Evolutionary conservation across 2,329 filamentous ascomycete species (phyloP).

Genomic region (Kalaharituber pfeilii): DNA sequence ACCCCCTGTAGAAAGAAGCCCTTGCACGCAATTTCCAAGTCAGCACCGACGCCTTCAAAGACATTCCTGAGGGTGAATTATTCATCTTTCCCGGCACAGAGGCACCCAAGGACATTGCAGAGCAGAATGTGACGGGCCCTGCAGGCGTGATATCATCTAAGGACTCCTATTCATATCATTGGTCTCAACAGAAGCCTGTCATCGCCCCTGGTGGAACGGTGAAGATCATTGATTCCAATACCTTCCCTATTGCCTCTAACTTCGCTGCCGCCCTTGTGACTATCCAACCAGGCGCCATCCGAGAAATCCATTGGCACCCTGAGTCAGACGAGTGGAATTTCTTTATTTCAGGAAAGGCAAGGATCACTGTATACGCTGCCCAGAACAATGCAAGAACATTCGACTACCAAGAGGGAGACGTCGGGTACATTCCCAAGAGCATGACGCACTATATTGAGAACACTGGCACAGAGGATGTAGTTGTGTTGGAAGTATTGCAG

Average conservation of each 20-base stretch:
- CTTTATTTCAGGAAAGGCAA: conserved; percentile 39
- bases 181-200: conserved; percentile 33
- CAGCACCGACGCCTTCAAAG: conserved; percentile 32
- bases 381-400: conserved; percentile 37
- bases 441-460: conserved; percentile 45
- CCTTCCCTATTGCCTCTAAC: conserved; percentile 39
- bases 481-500: conserved; percentile 44
- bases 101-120: conserved; percentile 31
- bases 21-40: conserved; percentile 39
- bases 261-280: conserved; percentile 42
- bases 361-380: conserved; percentile 40
- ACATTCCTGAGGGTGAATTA: conserved; percentile 33
- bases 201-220: conserved; percentile 39
- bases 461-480: conserved; percentile 38
- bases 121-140: conserved; percentile 34
- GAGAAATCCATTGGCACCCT: conserved; percentile 48
- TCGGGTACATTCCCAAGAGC: conserved; percentile 40
- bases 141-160: conserved; percentile 30
- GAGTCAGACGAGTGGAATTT: conserved; percentile 44
- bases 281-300: conserved; percentile 44
- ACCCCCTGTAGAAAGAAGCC: conserved; percentile 32
- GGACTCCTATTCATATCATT: conserved; percentile 35
- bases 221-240: conserved; percentile 41
- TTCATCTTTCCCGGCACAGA: conserved; percentile 39
- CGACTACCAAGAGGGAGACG: conserved; percentile 42